phyloP scores from a whole-genome alignment of 139 green algal genomes.

The Chlorella vulgaris region DNA sequence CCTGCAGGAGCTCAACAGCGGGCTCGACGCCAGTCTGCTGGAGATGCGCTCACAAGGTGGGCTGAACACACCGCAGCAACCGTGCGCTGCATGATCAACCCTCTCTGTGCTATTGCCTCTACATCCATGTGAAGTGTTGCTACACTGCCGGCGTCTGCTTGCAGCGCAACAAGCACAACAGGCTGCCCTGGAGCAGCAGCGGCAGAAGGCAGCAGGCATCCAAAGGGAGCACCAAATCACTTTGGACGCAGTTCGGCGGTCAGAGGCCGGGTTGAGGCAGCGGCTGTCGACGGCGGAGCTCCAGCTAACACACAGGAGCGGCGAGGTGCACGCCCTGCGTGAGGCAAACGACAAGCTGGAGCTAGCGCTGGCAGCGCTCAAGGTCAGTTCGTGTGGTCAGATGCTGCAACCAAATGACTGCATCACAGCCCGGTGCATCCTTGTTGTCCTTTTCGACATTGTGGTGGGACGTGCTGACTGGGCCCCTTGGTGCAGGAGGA shows the following conservation, averaged over 20 bases:
- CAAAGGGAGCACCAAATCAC: constrained; percentile 8
- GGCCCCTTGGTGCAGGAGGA: constrained; percentile 27
- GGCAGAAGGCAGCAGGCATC: neutral
- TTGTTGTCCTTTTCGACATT: too few relatives aligned
- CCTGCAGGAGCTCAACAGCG: constrained; percentile 13
- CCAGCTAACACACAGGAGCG: constrained; percentile 18
- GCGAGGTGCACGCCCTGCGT: constrained; percentile 29
- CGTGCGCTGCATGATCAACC: too few relatives aligned
- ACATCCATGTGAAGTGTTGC: too few relatives aligned
- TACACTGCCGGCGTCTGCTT: neutral
- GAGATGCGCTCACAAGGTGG: neutral
- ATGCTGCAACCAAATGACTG: too few relatives aligned
- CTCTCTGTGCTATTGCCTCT: too few relatives aligned
- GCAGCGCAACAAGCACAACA: constrained; percentile 20
- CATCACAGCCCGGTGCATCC: neutral
- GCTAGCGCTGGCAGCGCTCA: neutral
- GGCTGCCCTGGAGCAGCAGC: constrained; percentile 2
- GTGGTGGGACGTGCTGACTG: too few relatives aligned
- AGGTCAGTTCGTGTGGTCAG: neutral
- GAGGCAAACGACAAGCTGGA: constrained; percentile 31
- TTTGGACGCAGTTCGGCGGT: neutral
- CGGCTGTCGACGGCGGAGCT: constrained; percentile 10
- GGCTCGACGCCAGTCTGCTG: neutral
- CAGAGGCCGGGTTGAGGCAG: constrained; percentile 9
- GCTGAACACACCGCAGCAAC: neutral